Evolutionary conservation across 192 early-diverging fungal species (phyloP).

Genomic region (Backusella macrospora): DNA sequence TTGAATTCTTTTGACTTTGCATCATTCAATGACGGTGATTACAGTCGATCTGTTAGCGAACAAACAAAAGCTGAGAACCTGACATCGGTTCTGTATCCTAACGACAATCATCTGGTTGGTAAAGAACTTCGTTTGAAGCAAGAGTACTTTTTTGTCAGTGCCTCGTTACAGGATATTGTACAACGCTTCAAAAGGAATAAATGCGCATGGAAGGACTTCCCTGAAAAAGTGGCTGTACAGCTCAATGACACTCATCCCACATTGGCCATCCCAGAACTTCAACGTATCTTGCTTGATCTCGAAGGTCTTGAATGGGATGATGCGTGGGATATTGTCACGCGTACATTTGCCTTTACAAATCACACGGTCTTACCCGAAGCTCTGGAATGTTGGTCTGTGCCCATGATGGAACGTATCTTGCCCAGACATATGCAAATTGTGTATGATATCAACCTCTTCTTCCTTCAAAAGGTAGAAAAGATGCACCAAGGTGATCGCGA

Average conservation of each 20-base stretch:
- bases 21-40: constrained; percentile 89
- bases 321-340: constrained; percentile 89
- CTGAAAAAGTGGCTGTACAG: constrained; percentile 93
- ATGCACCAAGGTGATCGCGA: constrained; percentile 85
- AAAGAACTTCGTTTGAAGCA: constrained; percentile 97
- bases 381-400: constrained; percentile 96
- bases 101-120: constrained; percentile 96
- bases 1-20: constrained; percentile 85
- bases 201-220: constrained; percentile 86
- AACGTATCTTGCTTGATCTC: constrained; percentile 91
- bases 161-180: constrained; percentile 84
- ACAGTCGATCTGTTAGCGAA: constrained; percentile 88
- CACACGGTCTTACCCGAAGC: constrained; percentile 99
- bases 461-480: constrained; percentile 92
- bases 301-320: constrained; percentile 92
- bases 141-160: constrained; percentile 96
- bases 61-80: constrained; percentile 93
- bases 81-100: constrained; percentile 94
- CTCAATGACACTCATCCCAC: constrained; percentile 99
- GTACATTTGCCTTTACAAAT: constrained; percentile 96
- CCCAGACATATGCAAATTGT: constrained; percentile 99
- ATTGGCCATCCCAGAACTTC: constrained; percentile 91
- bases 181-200: constrained; percentile 91
- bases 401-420: constrained; percentile 88
- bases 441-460: constrained; percentile 99